Evolutionary conservation across 306 rosid species (phyloP), one percentile per base, ranked within the genome.

Genomic region (Rosa persica): DNA sequence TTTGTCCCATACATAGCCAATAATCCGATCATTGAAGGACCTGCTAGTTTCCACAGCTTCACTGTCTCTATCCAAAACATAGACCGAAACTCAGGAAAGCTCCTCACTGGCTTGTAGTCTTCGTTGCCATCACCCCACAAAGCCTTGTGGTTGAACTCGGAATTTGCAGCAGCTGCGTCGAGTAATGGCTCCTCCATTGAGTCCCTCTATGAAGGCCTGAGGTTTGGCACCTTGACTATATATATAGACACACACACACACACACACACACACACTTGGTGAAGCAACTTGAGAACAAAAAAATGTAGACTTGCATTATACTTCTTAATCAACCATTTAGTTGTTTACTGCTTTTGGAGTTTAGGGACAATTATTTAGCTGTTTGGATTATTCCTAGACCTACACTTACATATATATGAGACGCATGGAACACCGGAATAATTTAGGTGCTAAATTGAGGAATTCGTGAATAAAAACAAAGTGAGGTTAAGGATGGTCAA

Each of bases 1-100:
- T 86, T 88, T 20, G 85, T 83, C 25, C 87, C 92, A 39, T 70
- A 91, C 36, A 85, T 89, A 23, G 90, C 88, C 8, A 81, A 1
- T 17, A 81, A 36, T 44, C 73, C 76, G 66, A 69, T 58, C 66
- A 69, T 67, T 15, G 76, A 49, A 8, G 83, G 80, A 25, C 80
- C 83, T 40, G 79, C 83, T 12, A 79, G 40, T 39, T 34, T 70
- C 86, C 86, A 83, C 25, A 83, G 42, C 78, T 83, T 83, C 70
- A 62, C 83, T 0, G 83, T 79, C 83, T 83, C 86, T 3, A 27
- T 38, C 80, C 83, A 83, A 30, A 83, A 57, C 77, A 83, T 52
- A 20, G 54, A 40, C 68, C 46, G 74, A 46, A 70, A 7, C 54
- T 43, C 83, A 10, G 42, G 27, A 13, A 78, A 20, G 74, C 64